phyloP scores from a whole-genome alignment of 2,329 filamentous ascomycete species.

The Colletotrichum graminicola region DNA sequence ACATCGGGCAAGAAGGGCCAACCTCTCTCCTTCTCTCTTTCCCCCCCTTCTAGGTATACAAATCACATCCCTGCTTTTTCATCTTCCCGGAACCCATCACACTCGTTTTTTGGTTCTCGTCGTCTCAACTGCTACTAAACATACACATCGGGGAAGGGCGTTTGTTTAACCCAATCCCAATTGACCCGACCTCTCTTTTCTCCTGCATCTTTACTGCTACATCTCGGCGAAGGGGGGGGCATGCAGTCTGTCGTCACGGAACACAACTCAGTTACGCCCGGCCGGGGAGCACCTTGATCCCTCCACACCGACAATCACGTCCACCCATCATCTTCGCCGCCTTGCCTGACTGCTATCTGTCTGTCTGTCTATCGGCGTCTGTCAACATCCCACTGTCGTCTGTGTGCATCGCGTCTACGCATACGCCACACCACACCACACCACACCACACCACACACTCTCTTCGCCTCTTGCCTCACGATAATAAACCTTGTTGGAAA shows the following conservation, averaged over 20 bases:
- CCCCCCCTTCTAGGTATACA: too few relatives aligned
- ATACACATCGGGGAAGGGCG: background rate
- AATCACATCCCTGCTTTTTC: background rate
- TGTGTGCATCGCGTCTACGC: slow-evolving; percentile 21
- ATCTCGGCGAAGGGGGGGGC: background rate
- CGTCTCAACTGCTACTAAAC: slow-evolving; percentile 19
- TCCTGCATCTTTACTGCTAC: background rate
- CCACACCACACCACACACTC: background rate
- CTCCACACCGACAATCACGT: background rate
- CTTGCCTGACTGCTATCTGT: slow-evolving; percentile 17
- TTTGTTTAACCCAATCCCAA: too few relatives aligned
- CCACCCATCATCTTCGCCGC: background rate
- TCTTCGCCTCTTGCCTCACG: slow-evolving; percentile 8
- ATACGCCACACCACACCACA: slow-evolving; percentile 3
- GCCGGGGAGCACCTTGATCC: background rate
- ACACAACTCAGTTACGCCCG: slow-evolving; percentile 8
- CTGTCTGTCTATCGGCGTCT: slow-evolving; percentile 9
- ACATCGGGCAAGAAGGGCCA: slow-evolving; percentile 10
- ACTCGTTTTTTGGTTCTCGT: slow-evolving; percentile 19
- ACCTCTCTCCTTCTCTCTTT: slow-evolving; percentile 4
- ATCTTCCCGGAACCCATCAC: slow-evolving; percentile 2
- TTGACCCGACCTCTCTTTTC: background rate
- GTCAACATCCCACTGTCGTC: slow-evolving; percentile 21
- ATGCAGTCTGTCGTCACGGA: slow-evolving; percentile 24
- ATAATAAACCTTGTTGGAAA: slow-evolving; percentile 24